Evolutionary conservation across 2,329 filamentous ascomycete genomes (phyloP), one percentile per base, ranked within the genome.

Genomic region (Epichloe glyceriae): DNA sequence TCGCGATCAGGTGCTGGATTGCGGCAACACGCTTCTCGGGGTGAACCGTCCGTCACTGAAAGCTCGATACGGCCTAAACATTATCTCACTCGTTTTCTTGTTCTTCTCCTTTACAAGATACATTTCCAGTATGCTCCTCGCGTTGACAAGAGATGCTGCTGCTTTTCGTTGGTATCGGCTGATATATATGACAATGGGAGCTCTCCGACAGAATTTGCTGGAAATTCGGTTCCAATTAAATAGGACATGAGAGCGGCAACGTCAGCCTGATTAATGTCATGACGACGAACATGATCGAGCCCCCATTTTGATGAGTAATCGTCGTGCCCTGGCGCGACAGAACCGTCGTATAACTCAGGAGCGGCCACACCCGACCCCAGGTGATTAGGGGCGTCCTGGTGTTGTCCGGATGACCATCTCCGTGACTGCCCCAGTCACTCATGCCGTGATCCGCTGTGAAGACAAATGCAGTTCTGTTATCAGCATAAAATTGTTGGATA

Each of bases 391-490:
- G 93, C 0, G 93, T 98, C 47, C 93, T 80, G 3, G 93, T 98
- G 61, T 97, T 98, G 66, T 98, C 87, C 0, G 93, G 93, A 67
- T 98, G 90, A 7, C 93, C 93, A 65, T 98, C 93, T 38, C 94
- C 94, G 65, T 98, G 94, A 59, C 90, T 97, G n/a, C 94, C 93
- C 84, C 86, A 96, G 67, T 98, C 93, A 62, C 88, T 97, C 93
- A 98, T 98, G 17, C 93, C 93, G 66, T 98, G 93, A 62, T 98
- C 93, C 7, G 93, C 93, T 1, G 94, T 98, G 64, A 98, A 98
- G 15, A 98, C 80, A 64, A 91, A 98, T 0, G 94, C 88, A 0
- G 93, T 97, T 66, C 93, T 83, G 50, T 79, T 85, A 58, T 89
- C 84, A 5, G 71, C 75, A 61, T 96, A 98, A 64, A 97, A 98